These are phyloP conservation scores for Coniella vitis DNA, from an alignment of 2,329 filamentous ascomycete genomes.

Conservation along the genomic window DNA sequence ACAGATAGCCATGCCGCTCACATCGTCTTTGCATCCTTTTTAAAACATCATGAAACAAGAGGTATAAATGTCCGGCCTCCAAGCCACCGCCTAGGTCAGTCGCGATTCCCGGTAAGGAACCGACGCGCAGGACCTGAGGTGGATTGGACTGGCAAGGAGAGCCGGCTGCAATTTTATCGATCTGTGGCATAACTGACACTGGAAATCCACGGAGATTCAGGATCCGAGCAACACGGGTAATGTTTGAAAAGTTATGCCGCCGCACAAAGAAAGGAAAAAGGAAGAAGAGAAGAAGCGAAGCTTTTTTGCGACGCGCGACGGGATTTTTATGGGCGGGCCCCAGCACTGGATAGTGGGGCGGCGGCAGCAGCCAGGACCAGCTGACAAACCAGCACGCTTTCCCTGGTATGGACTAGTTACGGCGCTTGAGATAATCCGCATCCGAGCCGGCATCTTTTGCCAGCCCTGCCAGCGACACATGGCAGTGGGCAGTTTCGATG, in stretches of 20 bases:
- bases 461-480: not conserved
- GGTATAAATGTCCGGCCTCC: constrained; percentile 36
- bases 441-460: not conserved
- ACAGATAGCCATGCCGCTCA: no score
- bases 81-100: constrained; percentile 25
- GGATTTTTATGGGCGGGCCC: constrained; percentile 18
- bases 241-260: constrained; percentile 61
- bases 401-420: not conserved
- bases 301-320: constrained; percentile 12
- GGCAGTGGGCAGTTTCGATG: not conserved
- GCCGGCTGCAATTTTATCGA: constrained; percentile 67
- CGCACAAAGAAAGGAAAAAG: constrained; percentile 66
- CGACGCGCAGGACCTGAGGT: constrained; percentile 36
- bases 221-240: constrained; percentile 78
- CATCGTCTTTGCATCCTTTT: no score
- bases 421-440: constrained; percentile 5
- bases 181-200: constrained; percentile 75
- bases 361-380: no score
- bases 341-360: constrained; percentile 1
- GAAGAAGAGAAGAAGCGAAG: constrained; percentile 29
- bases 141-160: constrained; percentile 41
- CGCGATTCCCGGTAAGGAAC: constrained; percentile 20
- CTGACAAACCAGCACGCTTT: no score
- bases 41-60: no score
- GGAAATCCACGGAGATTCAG: constrained; percentile 41